Evolutionary conservation across 768 basidiomycete genomes (phyloP), one percentile per base, ranked within the genome.

Genomic region (Ramaria rubella): DNA sequence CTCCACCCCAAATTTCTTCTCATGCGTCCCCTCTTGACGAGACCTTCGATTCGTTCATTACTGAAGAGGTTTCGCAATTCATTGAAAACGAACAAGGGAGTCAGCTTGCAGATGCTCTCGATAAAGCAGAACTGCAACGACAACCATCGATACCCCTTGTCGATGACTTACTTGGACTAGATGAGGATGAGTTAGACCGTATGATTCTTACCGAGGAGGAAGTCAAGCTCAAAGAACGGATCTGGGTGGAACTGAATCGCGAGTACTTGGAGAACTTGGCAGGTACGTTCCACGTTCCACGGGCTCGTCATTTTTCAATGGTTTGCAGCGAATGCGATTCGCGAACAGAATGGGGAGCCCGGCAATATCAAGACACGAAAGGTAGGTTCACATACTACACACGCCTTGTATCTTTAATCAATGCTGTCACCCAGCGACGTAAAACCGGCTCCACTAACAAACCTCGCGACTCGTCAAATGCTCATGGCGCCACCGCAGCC

Each of bases 201-300:
- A 87, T 96, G 65, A 72, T 91, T 55, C 70, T 94, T 23, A 81
- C 78, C 7, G 85, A 86, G 33, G 87, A 86, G 23, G 93, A 95
- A 69, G 86, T 90, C 3, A 82, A 76, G 67, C 76, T 91, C 65
- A 97, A 90, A 69, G 90, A 92, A 68, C 83, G 90, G 11, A 82
- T 96, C 1, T 97, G 94, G 94, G 91, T 94, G 48, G 92, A 94
- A 71, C 75, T 92, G 64, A 96, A 96, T 68, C 80, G 80, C 62
- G 94, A 96, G 30, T 97, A 95, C 68, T 72, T 97, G 33, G 87
- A 93, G 66, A 84, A 86, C 15, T 75, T 94, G 31, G 93, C 92
- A 52, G 88, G 91, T 89, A 62, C 68, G 81, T 73, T 3, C 27
- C 11, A 29, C 57, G 24, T 36, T 29, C 12, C 19, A n/a, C 30